Percentiles rank a stretch among this genome's conserved stretches.
Conservation (phyloP, 345 rosid genomes). For the Nephelium lappaceum region DNA sequence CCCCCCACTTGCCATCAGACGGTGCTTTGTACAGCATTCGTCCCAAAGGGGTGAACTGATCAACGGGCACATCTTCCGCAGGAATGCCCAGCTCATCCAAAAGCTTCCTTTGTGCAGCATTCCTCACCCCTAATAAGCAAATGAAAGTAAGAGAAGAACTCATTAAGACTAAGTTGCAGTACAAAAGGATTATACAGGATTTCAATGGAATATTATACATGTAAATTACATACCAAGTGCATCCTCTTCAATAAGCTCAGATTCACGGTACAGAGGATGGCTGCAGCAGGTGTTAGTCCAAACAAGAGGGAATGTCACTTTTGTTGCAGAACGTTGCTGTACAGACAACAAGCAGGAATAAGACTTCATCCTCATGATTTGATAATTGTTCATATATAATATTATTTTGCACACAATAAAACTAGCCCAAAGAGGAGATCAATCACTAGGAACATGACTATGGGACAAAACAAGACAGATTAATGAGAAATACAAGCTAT, state of each 20-base stretch:
- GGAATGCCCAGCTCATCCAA: slow-evolving; percentile 94
- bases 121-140: slow-evolving; percentile 70
- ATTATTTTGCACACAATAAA: neutral
- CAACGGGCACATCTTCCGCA: slow-evolving; percentile 88
- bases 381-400: neutral
- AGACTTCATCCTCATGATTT: neutral
- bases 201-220: neutral
- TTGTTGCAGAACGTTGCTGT: slow-evolving; percentile 95
- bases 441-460: neutral
- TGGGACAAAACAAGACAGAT: neutral
- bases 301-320: slow-evolving; percentile 95
- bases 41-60: slow-evolving; percentile 73
- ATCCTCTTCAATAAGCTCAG: slow-evolving; percentile 77
- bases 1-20: slow-evolving; percentile 99
- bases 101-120: slow-evolving; percentile 98
- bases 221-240: slow-evolving; percentile 57
- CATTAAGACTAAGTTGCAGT: neutral
- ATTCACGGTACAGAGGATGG: slow-evolving; percentile 90
- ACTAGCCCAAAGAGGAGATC: neutral
- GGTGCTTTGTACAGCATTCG: slow-evolving; percentile 95
- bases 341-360: slow-evolving; percentile 7
- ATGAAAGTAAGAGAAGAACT: neutral
- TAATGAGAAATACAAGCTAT: neutral
- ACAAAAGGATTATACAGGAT: neutral
- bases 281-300: slow-evolving; percentile 99